These are phyloP conservation scores for Carex parvula DNA, from an alignment of 176 grass and related monocot genomes.

Conservation along the genomic window DNA sequence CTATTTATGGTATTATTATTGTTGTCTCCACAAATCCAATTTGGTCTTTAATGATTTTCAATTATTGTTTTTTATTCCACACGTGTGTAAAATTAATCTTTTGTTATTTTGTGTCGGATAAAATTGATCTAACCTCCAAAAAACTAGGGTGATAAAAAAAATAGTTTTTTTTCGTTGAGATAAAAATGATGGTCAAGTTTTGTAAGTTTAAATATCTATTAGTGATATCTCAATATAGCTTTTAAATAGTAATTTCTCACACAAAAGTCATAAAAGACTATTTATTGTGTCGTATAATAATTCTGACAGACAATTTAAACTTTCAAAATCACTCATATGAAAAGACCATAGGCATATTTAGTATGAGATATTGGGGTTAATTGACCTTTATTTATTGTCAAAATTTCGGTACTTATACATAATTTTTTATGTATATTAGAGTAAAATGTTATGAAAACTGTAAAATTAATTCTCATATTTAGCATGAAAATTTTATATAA, in stretches of 20 bases:
- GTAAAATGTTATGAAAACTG: too few relatives aligned
- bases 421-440: too few relatives aligned
- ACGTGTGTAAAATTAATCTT: neutral
- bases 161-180: neutral
- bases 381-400: too few relatives aligned
- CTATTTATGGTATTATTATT: neutral
- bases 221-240: too few relatives aligned
- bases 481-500: too few relatives aligned
- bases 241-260: too few relatives aligned
- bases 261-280: neutral
- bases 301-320: neutral
- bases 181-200: too few relatives aligned
- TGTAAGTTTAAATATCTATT: too few relatives aligned
- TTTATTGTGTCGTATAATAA: neutral
- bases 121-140: neutral
- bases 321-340: neutral
- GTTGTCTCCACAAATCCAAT: neutral
- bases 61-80: neutral
- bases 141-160: neutral
- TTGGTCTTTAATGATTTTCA: neutral
- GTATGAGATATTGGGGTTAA: too few relatives aligned
- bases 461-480: too few relatives aligned
- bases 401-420: too few relatives aligned
- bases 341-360: too few relatives aligned
- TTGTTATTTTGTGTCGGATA: neutral